A percentile compares a stretch with the other conserved stretches of the same genome.
phyloP scores from a whole-genome alignment of 176 grass and related monocot genomes.

The Bothriochloa decipiens region DNA sequence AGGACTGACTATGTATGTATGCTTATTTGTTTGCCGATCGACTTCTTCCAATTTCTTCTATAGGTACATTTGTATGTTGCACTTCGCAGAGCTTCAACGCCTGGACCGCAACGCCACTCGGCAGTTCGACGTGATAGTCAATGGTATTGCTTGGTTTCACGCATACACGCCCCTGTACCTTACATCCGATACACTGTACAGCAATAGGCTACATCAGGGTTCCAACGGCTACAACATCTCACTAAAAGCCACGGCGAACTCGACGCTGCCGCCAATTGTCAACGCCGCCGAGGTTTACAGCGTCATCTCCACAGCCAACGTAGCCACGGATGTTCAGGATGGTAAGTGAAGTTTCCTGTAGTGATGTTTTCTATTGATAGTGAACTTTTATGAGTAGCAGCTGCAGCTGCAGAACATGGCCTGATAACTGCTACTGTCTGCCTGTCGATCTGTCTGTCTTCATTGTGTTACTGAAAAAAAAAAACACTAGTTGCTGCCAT shows the following conservation, averaged over 20 bases:
- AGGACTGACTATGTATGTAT: too few relatives aligned
- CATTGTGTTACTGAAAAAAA: not conserved
- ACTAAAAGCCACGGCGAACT: conserved; percentile 50
- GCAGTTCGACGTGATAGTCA: conserved; percentile 32
- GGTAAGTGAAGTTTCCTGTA: conserved; percentile 29
- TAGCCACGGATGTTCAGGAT: conserved; percentile 45
- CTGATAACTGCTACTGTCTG: not conserved
- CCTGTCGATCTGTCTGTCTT: not conserved
- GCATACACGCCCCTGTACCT: conserved; percentile 33
- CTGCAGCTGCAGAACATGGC: not conserved
- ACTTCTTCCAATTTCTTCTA: not conserved
- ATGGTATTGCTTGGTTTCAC: not conserved
- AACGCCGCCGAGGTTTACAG: conserved; percentile 57
- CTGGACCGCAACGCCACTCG: conserved; percentile 37
- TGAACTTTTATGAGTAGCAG: not conserved
- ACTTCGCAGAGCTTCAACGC: conserved; percentile 45
- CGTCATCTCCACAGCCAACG: conserved; percentile 17
- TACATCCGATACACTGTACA: not conserved
- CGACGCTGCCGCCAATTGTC: conserved; percentile 64
- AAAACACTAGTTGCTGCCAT: conserved; percentile 58
- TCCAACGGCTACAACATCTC: conserved; percentile 15
- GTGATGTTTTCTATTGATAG: not conserved
- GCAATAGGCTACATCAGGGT: rapidly evolving
- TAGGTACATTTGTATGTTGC: conserved; percentile 18
- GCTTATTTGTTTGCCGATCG: not conserved